These are phyloP conservation scores for Priceomyces castillae DNA, from an alignment of 805 yeast species.

Conservation along the genomic window DNA sequence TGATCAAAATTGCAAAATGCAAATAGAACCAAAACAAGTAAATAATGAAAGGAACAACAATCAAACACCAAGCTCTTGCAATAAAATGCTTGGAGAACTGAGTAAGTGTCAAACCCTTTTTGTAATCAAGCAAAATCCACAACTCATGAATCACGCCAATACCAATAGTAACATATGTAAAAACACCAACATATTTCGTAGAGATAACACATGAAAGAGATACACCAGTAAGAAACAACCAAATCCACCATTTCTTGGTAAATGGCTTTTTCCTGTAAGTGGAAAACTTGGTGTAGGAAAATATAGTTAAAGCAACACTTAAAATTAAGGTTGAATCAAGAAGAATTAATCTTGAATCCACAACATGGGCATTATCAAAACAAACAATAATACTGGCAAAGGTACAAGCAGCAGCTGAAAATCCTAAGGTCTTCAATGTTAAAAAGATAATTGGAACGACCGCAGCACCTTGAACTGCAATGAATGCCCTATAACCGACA, in stretches of 20 bases:
- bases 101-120: constrained; percentile 58
- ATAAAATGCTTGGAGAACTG: constrained; percentile 65
- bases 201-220: constrained; percentile 88
- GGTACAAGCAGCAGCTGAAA: constrained; percentile 74
- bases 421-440: constrained; percentile 83
- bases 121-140: constrained; percentile 80
- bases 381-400: constrained; percentile 73
- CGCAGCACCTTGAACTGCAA: constrained; percentile 77
- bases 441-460: constrained; percentile 81
- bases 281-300: constrained; percentile 75
- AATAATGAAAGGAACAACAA: constrained; percentile 76
- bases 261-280: constrained; percentile 65
- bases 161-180: constrained; percentile 87
- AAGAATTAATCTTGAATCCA: constrained; percentile 85
- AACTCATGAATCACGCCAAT: constrained; percentile 79
- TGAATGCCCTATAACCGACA: constrained; percentile 72
- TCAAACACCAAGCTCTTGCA: constrained; percentile 68
- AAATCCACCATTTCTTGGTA: constrained; percentile 73
- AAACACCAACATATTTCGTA: constrained; percentile 93
- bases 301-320: constrained; percentile 78
- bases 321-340: constrained; percentile 87
- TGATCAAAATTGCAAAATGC: constrained; percentile 77
- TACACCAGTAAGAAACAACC: constrained; percentile 84
- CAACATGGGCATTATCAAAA: constrained; percentile 86
- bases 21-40: constrained; percentile 89